These are phyloP conservation scores for Tetrahymena malaccensis DNA, from an alignment of 73 alveolate genomes.

Conservation along the genomic window DNA sequence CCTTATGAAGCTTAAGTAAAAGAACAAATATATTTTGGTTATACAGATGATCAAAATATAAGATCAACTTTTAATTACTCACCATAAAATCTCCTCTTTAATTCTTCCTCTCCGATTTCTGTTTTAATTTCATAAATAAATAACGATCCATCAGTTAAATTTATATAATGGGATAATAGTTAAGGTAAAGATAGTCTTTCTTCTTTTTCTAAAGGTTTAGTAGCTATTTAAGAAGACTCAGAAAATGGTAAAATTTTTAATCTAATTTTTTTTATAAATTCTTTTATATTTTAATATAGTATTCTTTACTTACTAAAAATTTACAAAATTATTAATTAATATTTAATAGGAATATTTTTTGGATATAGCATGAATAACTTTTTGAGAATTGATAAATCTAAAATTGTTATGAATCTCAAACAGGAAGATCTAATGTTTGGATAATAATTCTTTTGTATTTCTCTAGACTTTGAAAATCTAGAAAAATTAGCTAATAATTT, in stretches of 20 bases:
- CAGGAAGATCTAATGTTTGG: neutral
- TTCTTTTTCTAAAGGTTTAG: neutral
- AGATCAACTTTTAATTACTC: neutral
- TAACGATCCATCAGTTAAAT: neutral
- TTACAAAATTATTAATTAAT: neutral
- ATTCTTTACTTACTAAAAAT: neutral
- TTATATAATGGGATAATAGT: neutral
- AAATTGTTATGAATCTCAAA: neutral
- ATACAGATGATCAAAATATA: neutral
- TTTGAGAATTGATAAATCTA: neutral
- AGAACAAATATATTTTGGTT: neutral
- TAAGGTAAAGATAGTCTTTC: neutral
- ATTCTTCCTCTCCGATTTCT: neutral
- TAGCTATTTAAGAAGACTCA: neutral
- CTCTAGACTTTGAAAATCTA: neutral
- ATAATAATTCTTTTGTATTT: neutral
- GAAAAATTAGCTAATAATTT: neutral
- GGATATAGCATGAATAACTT: neutral
- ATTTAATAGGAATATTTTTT: neutral
- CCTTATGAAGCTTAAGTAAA: neutral
- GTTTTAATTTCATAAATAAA: neutral
- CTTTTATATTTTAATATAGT: neutral
- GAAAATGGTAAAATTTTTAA: neutral
- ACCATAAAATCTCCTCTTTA: neutral
- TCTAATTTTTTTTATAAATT: neutral